A percentile compares a stretch with the other conserved stretches of the same genome.
These are phyloP conservation scores for Fraxinus anomala DNA, from an alignment of 257 asterid species.

Conservation along the genomic window DNA sequence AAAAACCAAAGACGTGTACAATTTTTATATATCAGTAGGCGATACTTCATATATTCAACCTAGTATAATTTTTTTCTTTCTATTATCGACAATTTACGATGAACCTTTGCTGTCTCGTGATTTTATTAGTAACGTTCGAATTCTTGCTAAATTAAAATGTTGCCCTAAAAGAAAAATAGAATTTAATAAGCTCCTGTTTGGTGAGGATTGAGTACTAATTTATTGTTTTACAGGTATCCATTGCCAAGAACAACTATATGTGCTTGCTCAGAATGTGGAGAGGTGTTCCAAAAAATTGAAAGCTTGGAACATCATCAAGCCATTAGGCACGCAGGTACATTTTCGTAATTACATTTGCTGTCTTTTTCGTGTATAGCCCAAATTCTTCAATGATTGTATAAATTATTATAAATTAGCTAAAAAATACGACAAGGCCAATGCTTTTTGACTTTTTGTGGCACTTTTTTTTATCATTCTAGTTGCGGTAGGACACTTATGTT, in stretches of 20 bases:
- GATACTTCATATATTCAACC: neutral
- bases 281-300: constrained; percentile 82
- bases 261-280: constrained; percentile 88
- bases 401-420: neutral
- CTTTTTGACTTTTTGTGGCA: neutral
- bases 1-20: too few relatives aligned
- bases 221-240: too few relatives aligned
- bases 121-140: neutral
- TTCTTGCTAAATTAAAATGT: too few relatives aligned
- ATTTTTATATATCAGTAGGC: too few relatives aligned
- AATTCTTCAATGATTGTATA: neutral
- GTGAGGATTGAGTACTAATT: too few relatives aligned
- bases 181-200: too few relatives aligned
- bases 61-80: neutral
- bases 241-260: constrained; percentile 76
- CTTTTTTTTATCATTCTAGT: constrained; percentile 9
- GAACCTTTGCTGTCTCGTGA: neutral
- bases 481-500: constrained; percentile 6
- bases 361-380: neutral
- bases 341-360: neutral
- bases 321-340: constrained; percentile 79
- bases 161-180: too few relatives aligned
- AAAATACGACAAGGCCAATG: neutral
- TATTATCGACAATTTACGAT: neutral
- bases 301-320: constrained; percentile 94